Evolutionary conservation across 2,329 filamentous ascomycete genomes (phyloP).

Genomic region (Hypoxylon sp.): DNA sequence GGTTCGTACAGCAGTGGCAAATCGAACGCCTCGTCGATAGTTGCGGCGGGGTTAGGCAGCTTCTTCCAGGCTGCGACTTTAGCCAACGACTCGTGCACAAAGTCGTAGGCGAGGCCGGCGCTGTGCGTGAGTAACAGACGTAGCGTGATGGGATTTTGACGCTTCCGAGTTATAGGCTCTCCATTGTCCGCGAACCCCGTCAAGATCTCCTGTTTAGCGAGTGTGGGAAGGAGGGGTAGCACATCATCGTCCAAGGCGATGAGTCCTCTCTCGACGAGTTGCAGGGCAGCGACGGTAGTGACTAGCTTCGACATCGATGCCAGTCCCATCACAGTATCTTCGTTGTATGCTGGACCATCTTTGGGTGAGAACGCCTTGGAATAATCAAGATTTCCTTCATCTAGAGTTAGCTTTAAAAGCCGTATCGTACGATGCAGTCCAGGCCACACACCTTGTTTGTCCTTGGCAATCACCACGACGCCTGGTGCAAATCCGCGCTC

Average conservation of each 20-base stretch:
- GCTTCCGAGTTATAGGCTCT: slow-evolving; percentile 50
- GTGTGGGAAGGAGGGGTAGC: slow-evolving; percentile 57
- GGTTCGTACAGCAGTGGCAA: slow-evolving; percentile 61
- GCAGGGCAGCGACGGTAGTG: slow-evolving; percentile 61
- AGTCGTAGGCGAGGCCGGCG: slow-evolving; percentile 59
- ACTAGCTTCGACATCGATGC: slow-evolving; percentile 60
- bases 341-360: slow-evolving; percentile 25
- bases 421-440: not conserved
- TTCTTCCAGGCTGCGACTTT: slow-evolving; percentile 26
- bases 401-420: slow-evolving; percentile 4
- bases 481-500: slow-evolving; percentile 30
- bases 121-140: slow-evolving; percentile 63
- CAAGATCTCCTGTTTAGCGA: slow-evolving; percentile 59
- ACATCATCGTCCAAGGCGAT: slow-evolving; percentile 63
- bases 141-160: slow-evolving; percentile 57
- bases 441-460: slow-evolving; percentile 29
- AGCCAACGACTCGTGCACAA: slow-evolving; percentile 45
- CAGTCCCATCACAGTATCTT: slow-evolving; percentile 52
- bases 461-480: slow-evolving; percentile 37
- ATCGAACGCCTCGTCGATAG: slow-evolving; percentile 49
- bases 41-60: slow-evolving; percentile 3
- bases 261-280: slow-evolving; percentile 62
- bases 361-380: slow-evolving; percentile 26
- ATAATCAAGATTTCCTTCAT: slow-evolving; percentile 39
- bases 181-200: slow-evolving; percentile 57